phyloP scores from a whole-genome alignment of 164 flowering plant species.

The Chimonanthus praecox region DNA sequence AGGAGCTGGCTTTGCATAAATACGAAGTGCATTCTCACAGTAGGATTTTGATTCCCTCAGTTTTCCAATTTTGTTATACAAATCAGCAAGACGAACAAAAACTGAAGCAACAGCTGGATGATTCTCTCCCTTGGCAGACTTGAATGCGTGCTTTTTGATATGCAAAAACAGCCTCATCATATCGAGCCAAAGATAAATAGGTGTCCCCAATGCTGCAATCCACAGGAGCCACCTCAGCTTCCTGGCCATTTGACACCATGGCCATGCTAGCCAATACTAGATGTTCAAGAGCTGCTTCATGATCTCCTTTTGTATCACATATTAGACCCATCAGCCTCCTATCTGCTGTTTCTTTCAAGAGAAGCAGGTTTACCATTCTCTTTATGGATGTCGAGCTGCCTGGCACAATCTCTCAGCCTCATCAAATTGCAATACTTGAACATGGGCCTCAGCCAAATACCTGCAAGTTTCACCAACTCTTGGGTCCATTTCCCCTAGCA shows the following conservation, averaged over 20 bases:
- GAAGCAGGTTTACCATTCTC: slow-evolving; percentile 67
- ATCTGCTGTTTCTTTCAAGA: slow-evolving; percentile 85
- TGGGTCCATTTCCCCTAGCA: slow-evolving; percentile 71
- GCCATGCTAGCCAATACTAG: slow-evolving; percentile 92
- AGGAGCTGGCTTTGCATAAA: slow-evolving; percentile 65
- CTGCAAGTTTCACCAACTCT: slow-evolving; percentile 96
- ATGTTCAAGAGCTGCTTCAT: slow-evolving; percentile 95
- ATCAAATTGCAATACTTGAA: slow-evolving; percentile 88
- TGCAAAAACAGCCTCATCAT: slow-evolving; percentile 83
- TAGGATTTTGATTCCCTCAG: slow-evolving; percentile 71
- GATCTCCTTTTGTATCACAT: slow-evolving; percentile 84
- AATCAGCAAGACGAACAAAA: slow-evolving; percentile 80
- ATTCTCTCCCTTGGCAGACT: slow-evolving; percentile 79
- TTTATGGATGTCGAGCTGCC: slow-evolving; percentile 81
- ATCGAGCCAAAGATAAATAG: slow-evolving; percentile 69
- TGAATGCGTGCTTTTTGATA: slow-evolving; percentile 88
- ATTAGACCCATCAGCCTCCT: slow-evolving; percentile 96
- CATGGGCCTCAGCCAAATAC: slow-evolving; percentile 86
- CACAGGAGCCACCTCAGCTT: slow-evolving; percentile 73
- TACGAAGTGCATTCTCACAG: slow-evolving; percentile 86
- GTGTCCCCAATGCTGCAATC: slow-evolving; percentile 94
- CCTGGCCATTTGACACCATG: slow-evolving; percentile 81
- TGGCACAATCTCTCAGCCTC: slow-evolving; percentile 78
- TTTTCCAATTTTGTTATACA: slow-evolving; percentile 75
- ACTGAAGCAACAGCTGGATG: slow-evolving; percentile 87